A percentile compares a stretch with the other conserved stretches of the same genome.
Conservation (phyloP, 495 filamentous ascomycete genomes). For the Podospora australis region DNA sequence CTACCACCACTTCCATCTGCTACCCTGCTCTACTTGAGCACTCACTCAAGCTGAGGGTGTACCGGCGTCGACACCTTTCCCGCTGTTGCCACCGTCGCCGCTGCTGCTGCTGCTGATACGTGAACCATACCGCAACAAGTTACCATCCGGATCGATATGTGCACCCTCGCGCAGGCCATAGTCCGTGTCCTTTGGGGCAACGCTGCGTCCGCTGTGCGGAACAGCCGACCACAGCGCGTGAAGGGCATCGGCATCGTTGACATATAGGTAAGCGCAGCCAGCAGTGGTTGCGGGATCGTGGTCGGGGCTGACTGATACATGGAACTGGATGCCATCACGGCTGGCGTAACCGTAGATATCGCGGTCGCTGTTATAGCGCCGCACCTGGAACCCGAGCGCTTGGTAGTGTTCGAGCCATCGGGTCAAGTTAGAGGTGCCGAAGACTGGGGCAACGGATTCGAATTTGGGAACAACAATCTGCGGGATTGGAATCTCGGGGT, state of each 20-base stretch:
- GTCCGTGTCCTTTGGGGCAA: not conserved
- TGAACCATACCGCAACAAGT: not conserved
- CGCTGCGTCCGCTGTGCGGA: not conserved
- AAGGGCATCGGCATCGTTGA: constrained; percentile 3
- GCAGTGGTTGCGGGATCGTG: constrained; percentile 6
- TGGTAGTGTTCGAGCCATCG: constrained; percentile 8
- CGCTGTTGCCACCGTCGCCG: too few relatives aligned
- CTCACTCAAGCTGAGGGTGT: too few relatives aligned
- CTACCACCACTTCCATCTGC: too few relatives aligned
- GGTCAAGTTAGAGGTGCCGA: constrained; percentile 18
- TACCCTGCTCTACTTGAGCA: too few relatives aligned
- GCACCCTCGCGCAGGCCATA: not conserved
- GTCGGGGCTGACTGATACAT: not conserved
- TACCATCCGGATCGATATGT: not conserved
- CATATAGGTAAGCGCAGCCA: constrained; percentile 6
- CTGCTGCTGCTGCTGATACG: too few relatives aligned
- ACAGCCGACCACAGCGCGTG: constrained; percentile 2
- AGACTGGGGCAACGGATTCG: constrained; percentile 19
- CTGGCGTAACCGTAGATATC: constrained; percentile 2
- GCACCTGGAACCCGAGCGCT: constrained; percentile 1
- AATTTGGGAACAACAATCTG: too few relatives aligned
- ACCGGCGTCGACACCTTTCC: too few relatives aligned
- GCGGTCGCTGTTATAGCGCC: constrained; percentile 1
- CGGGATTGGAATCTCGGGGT: too few relatives aligned
- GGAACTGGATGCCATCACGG: constrained; percentile 1